Evolutionary conservation across 2,329 filamentous ascomycete genomes (phyloP), one percentile per base, ranked within the genome.

Genomic region (Sphaerulina vaccinii): DNA sequence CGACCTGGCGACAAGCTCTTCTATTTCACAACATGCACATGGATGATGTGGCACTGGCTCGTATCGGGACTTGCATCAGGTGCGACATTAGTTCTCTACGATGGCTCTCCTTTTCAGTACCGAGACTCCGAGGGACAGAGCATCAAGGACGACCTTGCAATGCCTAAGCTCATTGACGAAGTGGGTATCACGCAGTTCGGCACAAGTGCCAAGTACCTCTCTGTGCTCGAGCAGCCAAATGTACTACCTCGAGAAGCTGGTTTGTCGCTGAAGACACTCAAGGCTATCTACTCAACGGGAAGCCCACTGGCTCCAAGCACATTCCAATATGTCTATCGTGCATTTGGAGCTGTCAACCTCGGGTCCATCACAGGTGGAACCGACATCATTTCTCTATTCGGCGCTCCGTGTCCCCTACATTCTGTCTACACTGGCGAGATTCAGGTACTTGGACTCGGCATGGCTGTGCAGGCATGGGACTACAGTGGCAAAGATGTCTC

Each of bases 21-120:
- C 70, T 96, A 96, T 74, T 96, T 91, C 73, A 96, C 90, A 1
- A 96, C 91, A 3, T 90, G 87, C 9, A 95, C 90, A 0, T 96
- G 91, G 93, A 97, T 99, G 91, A 97, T 97, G 92, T 96, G 91
- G 90, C 92, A 97, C 69, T 97, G 92, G 91, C 85, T 91, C 35
- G 81, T 96, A 16, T 92, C 89, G 1, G 89, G 86, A 5, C 82
- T 97, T 3, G 88, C 91, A 8, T 85, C 83, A 23, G 92, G 92
- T 47, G 82, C 88, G 9, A 92, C 89, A 0, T 76, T 97, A 10
- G 79, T 97, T 16, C 79, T 97, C 3, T 99, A 96, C 71, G 89
- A 95, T 47, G 93, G 93, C 41, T 95, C 89, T 0, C 93, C 93
- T 0, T 97, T 97, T 75, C 74, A 75, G 48, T 77, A 73, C 47